Base-by-base conservation (phyloP, 306 rosid species). In the Mimosa pudica region DNA sequence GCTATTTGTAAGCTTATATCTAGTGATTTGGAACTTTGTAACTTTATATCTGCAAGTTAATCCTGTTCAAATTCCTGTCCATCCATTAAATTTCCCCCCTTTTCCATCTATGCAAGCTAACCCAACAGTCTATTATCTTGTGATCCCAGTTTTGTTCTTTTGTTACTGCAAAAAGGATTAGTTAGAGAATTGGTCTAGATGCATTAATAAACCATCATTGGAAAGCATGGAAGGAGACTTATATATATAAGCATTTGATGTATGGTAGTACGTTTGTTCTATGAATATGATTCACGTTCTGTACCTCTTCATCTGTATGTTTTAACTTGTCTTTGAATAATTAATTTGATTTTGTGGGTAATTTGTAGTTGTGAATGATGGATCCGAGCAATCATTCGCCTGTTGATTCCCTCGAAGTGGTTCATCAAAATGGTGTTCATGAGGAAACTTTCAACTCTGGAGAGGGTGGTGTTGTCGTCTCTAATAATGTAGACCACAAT, bases 321-420 rank as follows among this genome's bases (percentile, higher is more conserved):
- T 12, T 62, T 13, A 35, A 11, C 60, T 71, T 10, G 47, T 61
- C 17, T 71, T 24, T 68, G 41, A 38, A 70, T 18, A 64, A 67
- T 49, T 10, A 30, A 42, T 38, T 76, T 33, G 48, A 48, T 63
- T 3, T 79, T 68, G 79, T 47, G 41, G 85, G 55, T 71, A 38
- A 78, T 32, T 82, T 87, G 83, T 77, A 89, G 96, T 80, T 78
- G 73, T 78, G 86, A 74, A 81, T 72, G 82, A 93, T 96, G 98
- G 98, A 91, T 88, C 83, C 87, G 1, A 87, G 61, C 74, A 79
- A 76, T 78, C 80, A 75, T 73, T 84, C 83, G 20, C 79, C 82
- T 60, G 82, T 58, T 47, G 87, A 88, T 79, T 89, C 87, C 84
- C 85, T 88, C 52, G 84, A 83, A 83, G 81, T 55, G 70, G 84